Conservation (phyloP, 176 grass and related monocot genomes). For the Carex cristatella region DNA sequence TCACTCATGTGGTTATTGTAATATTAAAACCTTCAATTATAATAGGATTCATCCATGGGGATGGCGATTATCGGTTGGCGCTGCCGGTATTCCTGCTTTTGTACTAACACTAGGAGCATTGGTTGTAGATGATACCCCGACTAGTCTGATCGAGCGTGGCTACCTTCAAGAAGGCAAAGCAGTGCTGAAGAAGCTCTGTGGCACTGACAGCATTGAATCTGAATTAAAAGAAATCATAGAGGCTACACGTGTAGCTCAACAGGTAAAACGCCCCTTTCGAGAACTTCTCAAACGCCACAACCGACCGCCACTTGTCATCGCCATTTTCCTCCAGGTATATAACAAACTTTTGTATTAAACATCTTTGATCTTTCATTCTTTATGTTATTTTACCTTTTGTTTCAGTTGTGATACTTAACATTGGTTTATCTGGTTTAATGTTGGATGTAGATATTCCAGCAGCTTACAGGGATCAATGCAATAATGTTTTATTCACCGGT, state of each 20-base stretch:
- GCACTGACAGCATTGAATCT: conserved; percentile 65
- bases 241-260: conserved; percentile 57
- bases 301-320: conserved; percentile 68
- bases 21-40: background rate
- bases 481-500: conserved; percentile 98
- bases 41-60: conserved; percentile 77
- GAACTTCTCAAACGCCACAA: conserved; percentile 67
- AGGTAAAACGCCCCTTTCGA: conserved; percentile 86
- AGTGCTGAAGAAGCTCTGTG: conserved; percentile 60
- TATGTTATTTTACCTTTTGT: background rate
- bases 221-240: conserved; percentile 88
- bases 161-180: conserved; percentile 61
- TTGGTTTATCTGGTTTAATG: conserved; percentile 3
- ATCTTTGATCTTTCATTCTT: background rate
- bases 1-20: no score
- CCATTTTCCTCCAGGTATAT: conserved; percentile 60
- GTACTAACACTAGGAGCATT: conserved; percentile 66
- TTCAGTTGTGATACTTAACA: conserved; percentile 12
- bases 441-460: conserved; percentile 68
- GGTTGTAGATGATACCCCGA: conserved; percentile 71
- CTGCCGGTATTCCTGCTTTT: conserved; percentile 59
- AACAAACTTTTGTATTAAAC: background rate
- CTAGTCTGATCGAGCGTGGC: conserved; percentile 82
- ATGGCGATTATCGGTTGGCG: conserved; percentile 60
- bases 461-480: conserved; percentile 91